These are phyloP conservation scores for Globisporangium mamillatum DNA, from an alignment of 352 stramenopile species.

Conservation along the genomic window DNA sequence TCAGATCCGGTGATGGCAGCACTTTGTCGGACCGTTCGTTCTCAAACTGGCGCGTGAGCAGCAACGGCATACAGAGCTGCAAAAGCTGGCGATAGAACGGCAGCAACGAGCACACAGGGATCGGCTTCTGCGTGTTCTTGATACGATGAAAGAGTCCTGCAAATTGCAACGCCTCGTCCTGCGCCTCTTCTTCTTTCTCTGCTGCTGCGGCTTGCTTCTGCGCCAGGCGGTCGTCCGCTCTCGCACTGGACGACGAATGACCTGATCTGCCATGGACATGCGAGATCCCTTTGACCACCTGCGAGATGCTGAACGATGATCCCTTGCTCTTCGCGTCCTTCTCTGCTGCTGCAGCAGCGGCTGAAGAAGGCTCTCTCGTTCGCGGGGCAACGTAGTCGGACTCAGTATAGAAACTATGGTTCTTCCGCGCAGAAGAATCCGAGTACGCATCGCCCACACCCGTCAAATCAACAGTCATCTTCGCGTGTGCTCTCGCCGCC, in stretches of 20 bases:
- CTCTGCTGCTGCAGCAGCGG: neutral
- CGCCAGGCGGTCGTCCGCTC: neutral
- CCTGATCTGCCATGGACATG: constrained; percentile 38
- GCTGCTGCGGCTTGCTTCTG: constrained; percentile 9
- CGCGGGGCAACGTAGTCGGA: constrained; percentile 39
- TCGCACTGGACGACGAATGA: constrained; percentile 2
- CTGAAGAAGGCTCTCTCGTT: constrained; percentile 18
- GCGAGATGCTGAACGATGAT: constrained; percentile 49
- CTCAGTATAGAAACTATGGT: constrained; percentile 77
- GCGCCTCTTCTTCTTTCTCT: constrained; percentile 48
- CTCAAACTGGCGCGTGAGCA: constrained; percentile 67
- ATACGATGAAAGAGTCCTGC: constrained; percentile 78
- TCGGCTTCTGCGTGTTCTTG: constrained; percentile 75
- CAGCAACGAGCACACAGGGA: constrained; percentile 62
- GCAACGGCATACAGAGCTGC: constrained; percentile 70
- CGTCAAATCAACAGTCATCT: constrained; percentile 41
- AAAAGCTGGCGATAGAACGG: constrained; percentile 84
- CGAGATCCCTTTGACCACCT: constrained; percentile 62
- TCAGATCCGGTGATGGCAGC: constrained; percentile 46
- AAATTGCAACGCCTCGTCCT: constrained; percentile 47
- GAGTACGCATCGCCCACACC: constrained; percentile 36
- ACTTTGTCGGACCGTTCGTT: constrained; percentile 51
- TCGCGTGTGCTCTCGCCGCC: constrained; percentile 46
- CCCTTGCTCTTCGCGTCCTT: constrained; percentile 20
- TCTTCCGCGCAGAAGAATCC: constrained; percentile 29